phyloP scores from a whole-genome alignment of 768 basidiomycete species.

The Chalciporus chontae region DNA sequence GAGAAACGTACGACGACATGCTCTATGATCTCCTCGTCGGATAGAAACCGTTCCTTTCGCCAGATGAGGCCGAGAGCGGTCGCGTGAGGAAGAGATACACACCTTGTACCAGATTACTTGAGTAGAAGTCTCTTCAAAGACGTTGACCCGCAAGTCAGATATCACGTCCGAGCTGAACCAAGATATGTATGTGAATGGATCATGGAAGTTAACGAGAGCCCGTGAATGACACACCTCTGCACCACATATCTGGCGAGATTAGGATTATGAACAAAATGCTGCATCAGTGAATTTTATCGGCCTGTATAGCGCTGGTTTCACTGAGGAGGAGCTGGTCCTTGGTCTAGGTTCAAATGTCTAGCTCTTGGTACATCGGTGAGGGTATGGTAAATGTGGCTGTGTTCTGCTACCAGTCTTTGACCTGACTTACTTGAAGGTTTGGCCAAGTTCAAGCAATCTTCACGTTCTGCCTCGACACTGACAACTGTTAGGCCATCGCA shows the following conservation, averaged over 20 bases:
- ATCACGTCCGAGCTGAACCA: conserved; percentile 66
- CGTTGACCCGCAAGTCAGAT: conserved; percentile 62
- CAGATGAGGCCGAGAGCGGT: conserved; percentile 8
- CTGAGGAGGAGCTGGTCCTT: background rate
- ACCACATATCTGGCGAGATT: conserved; percentile 31
- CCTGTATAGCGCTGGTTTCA: background rate
- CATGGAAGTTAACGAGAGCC: background rate
- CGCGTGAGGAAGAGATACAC: conserved; percentile 12
- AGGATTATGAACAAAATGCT: conserved; percentile 21
- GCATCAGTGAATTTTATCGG: conserved; percentile 12
- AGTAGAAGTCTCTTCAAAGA: conserved; percentile 53
- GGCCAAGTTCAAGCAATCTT: no score
- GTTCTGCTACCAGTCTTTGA: no score
- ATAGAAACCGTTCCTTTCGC: conserved; percentile 66
- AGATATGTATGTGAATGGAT: background rate
- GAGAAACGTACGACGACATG: conserved; percentile 57
- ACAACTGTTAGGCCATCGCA: no score
- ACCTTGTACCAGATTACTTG: conserved; percentile 76
- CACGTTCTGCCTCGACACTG: no score
- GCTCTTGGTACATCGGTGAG: background rate
- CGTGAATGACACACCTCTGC: conserved; percentile 20
- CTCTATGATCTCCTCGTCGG: conserved; percentile 73
- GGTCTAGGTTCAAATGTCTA: background rate
- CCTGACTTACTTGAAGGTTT: no score
- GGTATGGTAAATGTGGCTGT: conserved; percentile 16